A percentile compares a stretch with the other conserved stretches of the same genome.
These are phyloP conservation scores for Cytospora piceae DNA, from an alignment of 2,329 filamentous ascomycete species.

Conservation along the genomic window DNA sequence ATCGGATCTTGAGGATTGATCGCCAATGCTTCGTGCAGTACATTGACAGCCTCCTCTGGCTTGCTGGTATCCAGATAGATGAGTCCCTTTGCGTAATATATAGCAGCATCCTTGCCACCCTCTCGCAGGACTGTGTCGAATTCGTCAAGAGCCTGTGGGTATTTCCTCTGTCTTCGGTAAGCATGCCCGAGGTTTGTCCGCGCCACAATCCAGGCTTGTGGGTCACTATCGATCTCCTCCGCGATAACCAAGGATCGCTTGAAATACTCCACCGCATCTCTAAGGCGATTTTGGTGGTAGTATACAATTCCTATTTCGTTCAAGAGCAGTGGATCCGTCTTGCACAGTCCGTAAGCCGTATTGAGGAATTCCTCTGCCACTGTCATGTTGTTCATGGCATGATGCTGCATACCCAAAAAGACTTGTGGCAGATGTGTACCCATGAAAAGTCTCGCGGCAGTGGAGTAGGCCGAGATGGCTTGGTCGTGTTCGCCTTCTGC, in stretches of 20 bases:
- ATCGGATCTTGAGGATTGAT: constrained; percentile 80
- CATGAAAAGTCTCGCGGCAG: constrained; percentile 91
- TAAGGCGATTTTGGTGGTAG: constrained; percentile 83
- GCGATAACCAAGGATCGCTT: constrained; percentile 76
- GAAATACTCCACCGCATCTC: constrained; percentile 78
- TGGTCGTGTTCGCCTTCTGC: constrained; percentile 98
- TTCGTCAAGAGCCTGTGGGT: constrained; percentile 72
- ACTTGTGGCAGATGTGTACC: constrained; percentile 94
- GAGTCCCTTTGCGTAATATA: constrained; percentile 83
- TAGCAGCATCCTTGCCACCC: constrained; percentile 75
- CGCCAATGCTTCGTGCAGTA: constrained; percentile 82
- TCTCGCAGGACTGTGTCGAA: constrained; percentile 88
- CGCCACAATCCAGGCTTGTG: constrained; percentile 80
- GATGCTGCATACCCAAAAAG: constrained; percentile 97
- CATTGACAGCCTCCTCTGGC: constrained; percentile 76
- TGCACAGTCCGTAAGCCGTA: constrained; percentile 81
- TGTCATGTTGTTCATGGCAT: constrained; percentile 92
- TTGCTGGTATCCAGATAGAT: constrained; percentile 78
- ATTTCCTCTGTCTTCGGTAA: constrained; percentile 71
- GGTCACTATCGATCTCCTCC: constrained; percentile 79
- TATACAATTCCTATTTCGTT: constrained; percentile 97
- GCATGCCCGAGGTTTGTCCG: constrained; percentile 90
- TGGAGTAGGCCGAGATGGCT: constrained; percentile 96
- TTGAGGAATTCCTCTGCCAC: constrained; percentile 93
- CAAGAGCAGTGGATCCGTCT: constrained; percentile 83